Evolutionary conservation across 306 rosid species (phyloP).

Genomic region (Crotalaria pallida): DNA sequence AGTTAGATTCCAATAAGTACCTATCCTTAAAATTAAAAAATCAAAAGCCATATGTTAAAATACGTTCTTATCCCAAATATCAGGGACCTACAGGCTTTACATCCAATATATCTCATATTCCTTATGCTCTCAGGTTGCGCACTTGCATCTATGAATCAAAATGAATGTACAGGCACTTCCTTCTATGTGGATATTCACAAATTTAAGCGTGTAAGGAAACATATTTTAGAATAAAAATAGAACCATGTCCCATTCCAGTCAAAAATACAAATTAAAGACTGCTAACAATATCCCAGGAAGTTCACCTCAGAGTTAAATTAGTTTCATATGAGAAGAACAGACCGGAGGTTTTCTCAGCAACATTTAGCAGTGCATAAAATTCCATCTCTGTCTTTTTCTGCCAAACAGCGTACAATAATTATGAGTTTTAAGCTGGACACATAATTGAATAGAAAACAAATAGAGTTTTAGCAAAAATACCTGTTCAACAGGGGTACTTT

Average conservation of each 20-base stretch:
- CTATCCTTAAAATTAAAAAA: neutral
- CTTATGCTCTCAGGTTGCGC: neutral
- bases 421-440: slow-evolving; percentile 20
- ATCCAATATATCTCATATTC: no score
- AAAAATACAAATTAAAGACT: slow-evolving; percentile 7
- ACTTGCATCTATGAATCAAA: slow-evolving; percentile 1
- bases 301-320: slow-evolving; percentile 91
- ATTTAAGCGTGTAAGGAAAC: neutral
- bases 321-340: slow-evolving; percentile 82
- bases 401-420: slow-evolving; percentile 23
- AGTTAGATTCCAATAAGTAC: neutral
- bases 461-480: slow-evolving; percentile 31
- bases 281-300: slow-evolving; percentile 21
- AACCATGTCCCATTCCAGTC: slow-evolving; percentile 3
- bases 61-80: neutral
- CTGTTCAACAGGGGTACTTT: slow-evolving; percentile 61
- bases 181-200: neutral
- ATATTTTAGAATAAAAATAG: slow-evolving; percentile 8
- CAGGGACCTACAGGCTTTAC: neutral
- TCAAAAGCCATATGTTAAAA: neutral
- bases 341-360: slow-evolving; percentile 83
- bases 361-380: slow-evolving; percentile 61
- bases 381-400: slow-evolving; percentile 88
- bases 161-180: slow-evolving; percentile 13
- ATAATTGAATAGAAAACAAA: slow-evolving; percentile 2